Evolutionary conservation across 495 filamentous ascomycete species (phyloP).

Genomic region (Penicillium daleae): DNA sequence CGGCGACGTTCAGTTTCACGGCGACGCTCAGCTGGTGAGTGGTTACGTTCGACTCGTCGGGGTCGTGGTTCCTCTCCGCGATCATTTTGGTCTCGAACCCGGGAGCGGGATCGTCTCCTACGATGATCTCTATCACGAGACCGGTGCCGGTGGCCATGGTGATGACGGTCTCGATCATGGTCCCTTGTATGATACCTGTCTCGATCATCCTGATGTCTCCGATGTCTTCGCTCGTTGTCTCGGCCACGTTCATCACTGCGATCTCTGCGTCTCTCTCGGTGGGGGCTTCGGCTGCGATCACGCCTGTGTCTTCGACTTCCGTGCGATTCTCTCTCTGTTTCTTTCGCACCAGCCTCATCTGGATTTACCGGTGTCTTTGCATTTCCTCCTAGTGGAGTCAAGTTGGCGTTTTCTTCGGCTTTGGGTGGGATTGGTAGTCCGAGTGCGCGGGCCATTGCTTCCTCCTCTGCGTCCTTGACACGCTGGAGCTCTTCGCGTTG

Average conservation of each 20-base stretch:
- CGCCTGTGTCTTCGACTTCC: conserved; percentile 33
- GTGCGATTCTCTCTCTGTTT: conserved; percentile 28
- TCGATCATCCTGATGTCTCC: conserved; percentile 37
- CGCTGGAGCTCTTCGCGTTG: conserved; percentile 74
- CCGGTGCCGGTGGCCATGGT: conserved; percentile 27
- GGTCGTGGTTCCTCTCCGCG: conserved; percentile 28
- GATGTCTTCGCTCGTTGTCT: conserved; percentile 41
- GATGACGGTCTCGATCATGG: conserved; percentile 32
- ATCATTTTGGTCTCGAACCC: conserved; percentile 39
- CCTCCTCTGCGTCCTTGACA: conserved; percentile 92
- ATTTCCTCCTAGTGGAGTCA: conserved; percentile 43
- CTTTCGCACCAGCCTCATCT: conserved; percentile 29
- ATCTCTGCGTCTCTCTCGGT: conserved; percentile 35
- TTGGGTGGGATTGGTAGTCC: conserved; percentile 70
- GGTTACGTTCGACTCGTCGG: conserved; percentile 31
- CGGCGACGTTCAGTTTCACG: conserved; percentile 29
- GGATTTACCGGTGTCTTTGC: conserved; percentile 30
- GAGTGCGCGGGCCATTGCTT: conserved; percentile 80
- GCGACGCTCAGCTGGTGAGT: conserved; percentile 36
- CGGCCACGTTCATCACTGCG: conserved; percentile 37
- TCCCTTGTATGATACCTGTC: conserved; percentile 33
- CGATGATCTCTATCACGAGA: conserved; percentile 12
- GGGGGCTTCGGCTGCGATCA: conserved; percentile 41
- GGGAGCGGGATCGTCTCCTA: conserved; percentile 31
- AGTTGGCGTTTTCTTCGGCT: conserved; percentile 44